Evolutionary conservation across 75 land plant species (phyloP).

Genomic region (Gnetum montanum): DNA sequence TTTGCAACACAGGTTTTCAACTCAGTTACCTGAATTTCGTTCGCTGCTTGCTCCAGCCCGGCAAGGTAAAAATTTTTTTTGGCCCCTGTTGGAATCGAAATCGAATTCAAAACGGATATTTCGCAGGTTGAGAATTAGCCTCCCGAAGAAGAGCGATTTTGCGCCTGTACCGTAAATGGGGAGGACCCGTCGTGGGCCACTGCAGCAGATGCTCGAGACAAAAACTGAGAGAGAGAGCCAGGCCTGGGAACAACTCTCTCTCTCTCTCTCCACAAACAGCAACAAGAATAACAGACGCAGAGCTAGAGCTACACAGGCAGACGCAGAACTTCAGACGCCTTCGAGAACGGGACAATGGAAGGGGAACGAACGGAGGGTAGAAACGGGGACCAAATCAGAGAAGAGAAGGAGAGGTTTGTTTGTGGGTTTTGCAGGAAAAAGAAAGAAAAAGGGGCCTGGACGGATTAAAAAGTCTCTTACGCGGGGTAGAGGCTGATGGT

Average conservation of each 20-base stretch:
- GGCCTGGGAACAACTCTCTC: too few relatives aligned
- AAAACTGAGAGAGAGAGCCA: not conserved
- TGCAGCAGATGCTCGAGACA: not conserved
- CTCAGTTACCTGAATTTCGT: too few relatives aligned
- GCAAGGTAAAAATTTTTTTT: too few relatives aligned
- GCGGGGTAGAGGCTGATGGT: not conserved
- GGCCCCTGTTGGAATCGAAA: too few relatives aligned
- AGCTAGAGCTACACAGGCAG: not conserved
- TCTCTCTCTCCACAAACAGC: not conserved
- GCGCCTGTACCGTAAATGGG: too few relatives aligned
- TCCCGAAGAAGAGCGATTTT: too few relatives aligned
- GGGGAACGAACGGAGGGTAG: not conserved
- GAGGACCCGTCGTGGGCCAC: not conserved
- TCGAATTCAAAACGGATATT: too few relatives aligned
- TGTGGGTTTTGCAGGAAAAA: too few relatives aligned
- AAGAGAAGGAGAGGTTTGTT: not conserved
- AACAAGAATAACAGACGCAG: slow-evolving; percentile 1
- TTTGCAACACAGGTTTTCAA: too few relatives aligned
- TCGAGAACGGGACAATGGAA: not conserved
- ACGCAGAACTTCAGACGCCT: not conserved
- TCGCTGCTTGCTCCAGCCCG: too few relatives aligned
- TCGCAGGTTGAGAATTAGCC: not conserved
- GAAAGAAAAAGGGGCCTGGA: too few relatives aligned
- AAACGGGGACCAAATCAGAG: not conserved
- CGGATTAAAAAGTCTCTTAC: too few relatives aligned